Conservation (phyloP, 2,329 filamentous ascomycete species). For the Sarocladium strictum region DNA sequence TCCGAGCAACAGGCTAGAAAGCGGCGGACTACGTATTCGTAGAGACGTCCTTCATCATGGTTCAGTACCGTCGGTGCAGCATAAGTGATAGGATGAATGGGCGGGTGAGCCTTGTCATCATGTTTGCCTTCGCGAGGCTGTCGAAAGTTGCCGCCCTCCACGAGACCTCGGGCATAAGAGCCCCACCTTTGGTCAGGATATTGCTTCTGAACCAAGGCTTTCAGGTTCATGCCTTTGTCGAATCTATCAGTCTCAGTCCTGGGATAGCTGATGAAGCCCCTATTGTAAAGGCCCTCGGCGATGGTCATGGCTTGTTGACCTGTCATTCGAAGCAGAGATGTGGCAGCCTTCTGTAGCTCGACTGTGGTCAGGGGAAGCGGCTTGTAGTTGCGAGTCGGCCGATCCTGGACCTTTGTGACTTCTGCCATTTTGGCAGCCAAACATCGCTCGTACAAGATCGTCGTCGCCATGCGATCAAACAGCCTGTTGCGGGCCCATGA, state of each 20-base stretch:
- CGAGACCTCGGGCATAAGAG: constrained; percentile 60
- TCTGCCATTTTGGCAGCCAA: constrained; percentile 69
- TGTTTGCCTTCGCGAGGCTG: constrained; percentile 77
- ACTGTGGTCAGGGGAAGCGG: constrained; percentile 92
- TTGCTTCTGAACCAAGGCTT: constrained; percentile 76
- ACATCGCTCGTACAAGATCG: constrained; percentile 81
- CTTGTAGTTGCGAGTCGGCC: constrained; percentile 90
- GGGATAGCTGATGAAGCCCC: constrained; percentile 95
- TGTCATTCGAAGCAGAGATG: constrained; percentile 80
- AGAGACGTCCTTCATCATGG: constrained; percentile 68
- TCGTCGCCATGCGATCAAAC: constrained; percentile 78
- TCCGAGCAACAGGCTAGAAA: constrained; percentile 96
- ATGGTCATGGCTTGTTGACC: constrained; percentile 85
- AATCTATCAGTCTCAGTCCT: constrained; percentile 97
- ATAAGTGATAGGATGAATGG: constrained; percentile 92
- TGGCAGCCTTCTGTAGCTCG: constrained; percentile 93
- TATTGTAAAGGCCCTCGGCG: constrained; percentile 84
- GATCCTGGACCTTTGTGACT: constrained; percentile 81
- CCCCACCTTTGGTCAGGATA: constrained; percentile 73
- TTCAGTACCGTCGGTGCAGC: constrained; percentile 59
- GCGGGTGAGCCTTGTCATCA: constrained; percentile 95
- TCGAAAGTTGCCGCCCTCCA: constrained; percentile 71
- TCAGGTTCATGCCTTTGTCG: constrained; percentile 81
- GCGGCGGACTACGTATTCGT: constrained; percentile 86
- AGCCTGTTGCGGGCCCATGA: constrained; percentile 75